Base-by-base conservation (phyloP, 305 asterid species). In the Vinca major region DNA sequence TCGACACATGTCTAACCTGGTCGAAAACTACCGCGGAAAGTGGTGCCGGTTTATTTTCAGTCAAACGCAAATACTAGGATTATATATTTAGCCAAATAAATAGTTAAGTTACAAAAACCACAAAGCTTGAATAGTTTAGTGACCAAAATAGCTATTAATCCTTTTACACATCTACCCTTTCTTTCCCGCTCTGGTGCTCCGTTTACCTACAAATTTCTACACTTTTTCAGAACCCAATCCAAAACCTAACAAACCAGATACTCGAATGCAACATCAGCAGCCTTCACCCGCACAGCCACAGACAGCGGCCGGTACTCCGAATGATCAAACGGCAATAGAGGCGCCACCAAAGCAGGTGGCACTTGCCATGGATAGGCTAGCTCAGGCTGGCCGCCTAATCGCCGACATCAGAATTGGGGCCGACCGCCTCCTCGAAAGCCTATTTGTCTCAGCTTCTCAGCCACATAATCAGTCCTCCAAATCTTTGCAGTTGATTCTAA, bases 331-430 rank as follows among this genome's bases (percentile, higher is more conserved):
- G 66, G 77, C 79, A 67, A 77, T 80, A 40, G 95, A 86, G 69
- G 98, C 98, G 66, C 96, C 98, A 76, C 96, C 96, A 49, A 89
- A 89, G 85, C 96, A 89, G 85, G 96, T 92, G 77, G 98, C 98
- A 41, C 83, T 85, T 77, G 96, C 98, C 56, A 77, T 92, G 89
- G 98, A 92, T 79, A 84, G 92, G 74, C 86, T 92, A 47, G 86
- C 85, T 36, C 86, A 88, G 67, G 98, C 96, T 14, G 93, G 98
- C 50, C 87, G 98, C 58, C 85, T 92, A 62, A 89, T 92, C 17
- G 96, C 96, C 65, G 96, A 92, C 75, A 83, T 92, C 54, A 84
- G 98, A 77, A 82, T 92, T 55, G 96, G 96, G 41, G 94, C 96
- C 19, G 96, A 92, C 72, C 89, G 98, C 68, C 84, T 92, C 64